Percentiles rank a stretch among this genome's conserved stretches.
Evolutionary conservation across 2,329 filamentous ascomycete species (phyloP).

Genomic region (Bisporella sp.): DNA sequence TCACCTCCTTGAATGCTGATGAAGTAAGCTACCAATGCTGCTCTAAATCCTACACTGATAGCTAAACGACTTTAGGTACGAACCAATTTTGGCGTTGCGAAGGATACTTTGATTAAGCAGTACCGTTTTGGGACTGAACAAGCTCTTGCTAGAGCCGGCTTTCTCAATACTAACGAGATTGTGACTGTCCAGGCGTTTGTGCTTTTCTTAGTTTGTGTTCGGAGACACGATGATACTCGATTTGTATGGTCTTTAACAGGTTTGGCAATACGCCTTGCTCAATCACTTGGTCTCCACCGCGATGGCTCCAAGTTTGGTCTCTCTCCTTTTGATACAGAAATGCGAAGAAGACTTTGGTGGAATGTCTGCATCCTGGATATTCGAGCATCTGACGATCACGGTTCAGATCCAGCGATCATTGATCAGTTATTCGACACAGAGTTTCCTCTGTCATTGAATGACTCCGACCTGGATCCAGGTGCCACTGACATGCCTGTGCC

Average conservation of each 20-base stretch:
- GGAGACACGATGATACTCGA: constrained; percentile 36
- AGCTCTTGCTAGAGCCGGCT: constrained; percentile 45
- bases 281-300: constrained; percentile 53
- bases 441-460: constrained; percentile 41
- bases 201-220: constrained; percentile 46
- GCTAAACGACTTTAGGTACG: constrained; percentile 15
- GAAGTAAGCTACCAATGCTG: constrained; percentile 20
- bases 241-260: constrained; percentile 51
- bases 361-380: constrained; percentile 52
- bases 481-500: constrained; percentile 18
- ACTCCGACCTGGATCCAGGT: constrained; percentile 36
- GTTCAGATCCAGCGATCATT: constrained; percentile 52
- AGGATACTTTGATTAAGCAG: constrained; percentile 34
- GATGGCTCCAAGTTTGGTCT: constrained; percentile 48
- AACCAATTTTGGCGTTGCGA: constrained; percentile 34
- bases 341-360: constrained; percentile 54
- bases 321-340: constrained; percentile 52
- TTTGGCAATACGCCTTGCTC: constrained; percentile 49
- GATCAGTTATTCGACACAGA: constrained; percentile 53
- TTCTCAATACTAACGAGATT: constrained; percentile 46
- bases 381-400: constrained; percentile 55
- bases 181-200: constrained; percentile 48
- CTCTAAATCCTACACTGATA: constrained; percentile 6
- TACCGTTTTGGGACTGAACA: constrained; percentile 49
- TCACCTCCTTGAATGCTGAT: constrained; percentile 32